These are phyloP conservation scores for Dichotomopilus funicola DNA, from an alignment of 2,329 filamentous ascomycete genomes.

Conservation along the genomic window DNA sequence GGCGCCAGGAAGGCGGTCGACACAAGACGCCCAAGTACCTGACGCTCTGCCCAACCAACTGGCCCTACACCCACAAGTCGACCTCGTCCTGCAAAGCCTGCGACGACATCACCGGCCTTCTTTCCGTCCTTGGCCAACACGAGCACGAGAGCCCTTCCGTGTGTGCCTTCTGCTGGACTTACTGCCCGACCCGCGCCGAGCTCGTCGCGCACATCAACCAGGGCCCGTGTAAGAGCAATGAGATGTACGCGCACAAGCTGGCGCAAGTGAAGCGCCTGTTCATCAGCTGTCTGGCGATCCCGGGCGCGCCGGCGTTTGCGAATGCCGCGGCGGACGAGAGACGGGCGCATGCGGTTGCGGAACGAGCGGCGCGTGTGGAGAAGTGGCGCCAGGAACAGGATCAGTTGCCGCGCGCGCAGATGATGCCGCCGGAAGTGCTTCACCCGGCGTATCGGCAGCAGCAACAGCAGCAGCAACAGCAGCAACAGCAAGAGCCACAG, in stretches of 20 bases:
- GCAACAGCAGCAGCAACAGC: not conserved
- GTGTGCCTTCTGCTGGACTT: conserved; percentile 15
- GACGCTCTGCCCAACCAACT: conserved; percentile 15
- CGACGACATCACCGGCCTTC: conserved; percentile 2
- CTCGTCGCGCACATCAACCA: conserved; percentile 7
- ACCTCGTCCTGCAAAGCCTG: conserved; percentile 8
- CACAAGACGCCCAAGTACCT: conserved; percentile 13
- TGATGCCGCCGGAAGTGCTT: too few species aligned
- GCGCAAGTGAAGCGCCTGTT: conserved; percentile 8
- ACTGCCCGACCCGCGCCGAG: conserved; percentile 6
- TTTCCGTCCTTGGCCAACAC: conserved; percentile 4
- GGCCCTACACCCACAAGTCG: conserved; percentile 9
- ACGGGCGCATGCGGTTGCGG: conserved; percentile 6
- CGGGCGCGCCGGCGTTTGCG: conserved; percentile 3
- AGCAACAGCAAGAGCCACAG: not conserved
- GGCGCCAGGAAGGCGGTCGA: conserved; percentile 5
- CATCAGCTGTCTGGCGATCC: conserved; percentile 1
- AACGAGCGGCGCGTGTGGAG: conserved; percentile 4
- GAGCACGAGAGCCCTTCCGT: conserved; percentile 13
- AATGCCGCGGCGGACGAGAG: not conserved
- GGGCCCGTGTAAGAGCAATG: conserved; percentile 8
- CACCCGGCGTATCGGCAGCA: too few species aligned
- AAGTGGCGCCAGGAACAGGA: conserved; percentile 1
- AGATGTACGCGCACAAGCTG: conserved; percentile 6
- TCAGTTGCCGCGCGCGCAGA: too few species aligned